Base-by-base conservation (phyloP, 78 protist genomes). In the Dictyostelium capitatum region DNA sequence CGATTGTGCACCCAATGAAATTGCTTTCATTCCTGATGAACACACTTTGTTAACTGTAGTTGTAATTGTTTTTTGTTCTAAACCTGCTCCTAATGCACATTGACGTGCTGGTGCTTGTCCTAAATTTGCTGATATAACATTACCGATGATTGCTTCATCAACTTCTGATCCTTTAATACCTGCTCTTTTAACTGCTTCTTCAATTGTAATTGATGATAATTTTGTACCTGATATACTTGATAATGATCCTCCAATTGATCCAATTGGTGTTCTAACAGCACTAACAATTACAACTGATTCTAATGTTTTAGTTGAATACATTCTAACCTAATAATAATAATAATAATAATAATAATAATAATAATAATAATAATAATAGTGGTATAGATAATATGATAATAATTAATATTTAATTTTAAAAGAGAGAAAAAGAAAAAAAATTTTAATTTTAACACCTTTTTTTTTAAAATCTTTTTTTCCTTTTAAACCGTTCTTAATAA, bases 21-120 rank as follows among this genome's bases (percentile, higher is more conserved):
- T 67, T 7, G 99, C 57, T 96, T 98, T 98, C 98, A 98, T 96
- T 46, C 99, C 99, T 0, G 99, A 97, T 12, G 99, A 95, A 95
- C 99, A 99, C 17, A 99, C 99, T 79, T 95, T 95, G 91, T 95
- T 95, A 28, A 96, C 59, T 51, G 93, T 95, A 41, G 96, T 95
- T 11, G 82, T 78, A 28, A 89, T 64, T 7, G 83, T 90, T 28
- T 84, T 70, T 57, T 74, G 64, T 23, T 83, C 89, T 12, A 83
- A 82, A 50, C 98, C 98, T 0, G 98, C 98, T 5, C 91, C 96
- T 0, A 92, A 9, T 0, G 97, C 96, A 28, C 97, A 98, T 79
- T 98, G 99, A 28, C 98, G 92, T 2, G 98, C 98, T 4, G 99
- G 99, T 2, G 98, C 97, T 30, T 82, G 90, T 0, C 90, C 93